These are phyloP conservation scores for Paramecium octaurelia DNA, from an alignment of 73 alveolate genomes.

Conservation along the genomic window DNA sequence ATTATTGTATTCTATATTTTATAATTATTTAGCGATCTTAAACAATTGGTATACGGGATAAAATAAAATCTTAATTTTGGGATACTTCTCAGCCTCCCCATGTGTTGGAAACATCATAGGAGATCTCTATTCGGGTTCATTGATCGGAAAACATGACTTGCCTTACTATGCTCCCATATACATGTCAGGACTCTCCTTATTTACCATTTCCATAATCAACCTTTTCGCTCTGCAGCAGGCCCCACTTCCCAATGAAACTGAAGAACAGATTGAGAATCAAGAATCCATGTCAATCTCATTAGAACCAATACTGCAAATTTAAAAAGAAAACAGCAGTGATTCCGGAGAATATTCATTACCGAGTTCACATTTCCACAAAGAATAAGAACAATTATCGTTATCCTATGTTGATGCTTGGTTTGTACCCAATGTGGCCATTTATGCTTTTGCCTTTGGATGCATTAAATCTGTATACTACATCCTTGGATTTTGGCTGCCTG, in stretches of 20 bases:
- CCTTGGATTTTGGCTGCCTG: conserved; percentile 29
- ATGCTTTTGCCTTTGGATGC: conserved; percentile 54
- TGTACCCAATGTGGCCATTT: conserved; percentile 38
- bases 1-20: background rate
- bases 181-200: background rate
- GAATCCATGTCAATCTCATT: background rate
- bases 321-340: background rate
- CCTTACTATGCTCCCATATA: background rate
- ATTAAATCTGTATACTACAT: conserved; percentile 30
- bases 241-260: background rate
- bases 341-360: background rate
- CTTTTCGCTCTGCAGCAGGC: background rate
- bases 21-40: background rate
- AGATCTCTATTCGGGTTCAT: background rate
- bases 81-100: conserved; percentile 13
- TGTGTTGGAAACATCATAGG: conserved; percentile 11
- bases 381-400: background rate
- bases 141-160: background rate
- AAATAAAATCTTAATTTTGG: background rate
- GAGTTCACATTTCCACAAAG: background rate
- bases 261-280: background rate
- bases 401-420: background rate
- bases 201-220: background rate
- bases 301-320: background rate
- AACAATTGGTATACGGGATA: background rate